A percentile compares a stretch with the other conserved stretches of the same genome.
Conservation (phyloP, 169 alveolate genomes). For the Eimeria praecox region DNA sequence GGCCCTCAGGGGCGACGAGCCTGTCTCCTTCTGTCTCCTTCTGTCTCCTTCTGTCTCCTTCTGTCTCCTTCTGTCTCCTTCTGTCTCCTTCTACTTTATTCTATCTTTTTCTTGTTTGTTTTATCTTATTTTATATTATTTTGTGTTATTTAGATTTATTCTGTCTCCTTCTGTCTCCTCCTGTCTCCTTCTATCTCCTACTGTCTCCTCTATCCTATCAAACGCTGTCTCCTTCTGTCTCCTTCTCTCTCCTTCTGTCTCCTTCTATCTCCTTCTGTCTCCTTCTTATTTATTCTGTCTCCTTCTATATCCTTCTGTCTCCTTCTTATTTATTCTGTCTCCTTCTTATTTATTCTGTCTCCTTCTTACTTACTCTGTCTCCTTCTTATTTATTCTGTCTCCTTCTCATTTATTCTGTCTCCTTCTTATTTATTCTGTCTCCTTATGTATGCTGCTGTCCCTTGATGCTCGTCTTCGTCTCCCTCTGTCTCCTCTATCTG, state of each 20-base stretch:
- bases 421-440: neutral
- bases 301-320: no score
- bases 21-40: neutral
- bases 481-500: neutral
- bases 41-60: neutral
- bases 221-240: neutral
- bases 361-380: neutral
- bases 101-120: neutral
- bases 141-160: neutral
- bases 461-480: neutral
- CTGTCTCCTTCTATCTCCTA: neutral
- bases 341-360: neutral
- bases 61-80: neutral
- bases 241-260: neutral
- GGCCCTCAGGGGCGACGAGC: neutral
- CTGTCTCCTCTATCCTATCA: neutral
- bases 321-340: neutral
- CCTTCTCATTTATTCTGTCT: neutral
- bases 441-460: neutral
- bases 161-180: neutral
- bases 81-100: neutral
- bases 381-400: neutral
- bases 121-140: neutral
- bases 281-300: neutral
- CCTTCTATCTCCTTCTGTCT: neutral